These are phyloP conservation scores for Colletotrichum sp. DNA, from an alignment of 2,329 filamentous ascomycete genomes.

Conservation along the genomic window DNA sequence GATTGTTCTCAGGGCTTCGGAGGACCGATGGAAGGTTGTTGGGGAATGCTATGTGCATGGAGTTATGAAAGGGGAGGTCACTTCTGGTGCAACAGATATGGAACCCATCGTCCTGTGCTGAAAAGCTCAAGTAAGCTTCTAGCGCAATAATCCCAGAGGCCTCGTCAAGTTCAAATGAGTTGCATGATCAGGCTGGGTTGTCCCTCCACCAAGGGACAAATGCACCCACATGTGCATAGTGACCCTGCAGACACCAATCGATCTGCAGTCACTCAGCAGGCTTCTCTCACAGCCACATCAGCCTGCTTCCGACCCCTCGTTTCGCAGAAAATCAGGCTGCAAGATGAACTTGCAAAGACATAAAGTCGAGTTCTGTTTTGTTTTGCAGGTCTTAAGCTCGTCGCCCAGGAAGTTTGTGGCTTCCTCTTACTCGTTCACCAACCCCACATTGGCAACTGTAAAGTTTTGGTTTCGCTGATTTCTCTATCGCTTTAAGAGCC, in stretches of 20 bases:
- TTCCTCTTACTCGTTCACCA: too few relatives aligned
- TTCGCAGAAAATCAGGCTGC: background rate
- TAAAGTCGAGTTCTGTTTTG: background rate
- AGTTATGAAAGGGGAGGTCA: background rate
- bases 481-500: background rate
- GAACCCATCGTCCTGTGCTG: too few relatives aligned
- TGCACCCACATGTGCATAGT: background rate
- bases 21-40: background rate
- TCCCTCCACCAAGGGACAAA: too few relatives aligned
- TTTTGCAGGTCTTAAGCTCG: too few relatives aligned
- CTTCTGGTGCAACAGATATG: too few relatives aligned
- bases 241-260: background rate
- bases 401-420: too few relatives aligned
- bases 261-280: background rate
- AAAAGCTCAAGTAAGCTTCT: too few relatives aligned
- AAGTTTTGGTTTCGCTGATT: too few relatives aligned
- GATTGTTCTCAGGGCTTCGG: background rate
- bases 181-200: background rate
- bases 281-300: background rate
- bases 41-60: background rate
- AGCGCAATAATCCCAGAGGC: too few relatives aligned
- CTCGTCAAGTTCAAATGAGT: too few relatives aligned
- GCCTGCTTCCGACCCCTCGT: background rate
- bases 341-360: background rate
- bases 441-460: too few relatives aligned